A percentile compares a stretch with the other conserved stretches of the same genome.
Conservation (phyloP, 2,329 filamentous ascomycete species). For the Paecilomyces niveus region DNA sequence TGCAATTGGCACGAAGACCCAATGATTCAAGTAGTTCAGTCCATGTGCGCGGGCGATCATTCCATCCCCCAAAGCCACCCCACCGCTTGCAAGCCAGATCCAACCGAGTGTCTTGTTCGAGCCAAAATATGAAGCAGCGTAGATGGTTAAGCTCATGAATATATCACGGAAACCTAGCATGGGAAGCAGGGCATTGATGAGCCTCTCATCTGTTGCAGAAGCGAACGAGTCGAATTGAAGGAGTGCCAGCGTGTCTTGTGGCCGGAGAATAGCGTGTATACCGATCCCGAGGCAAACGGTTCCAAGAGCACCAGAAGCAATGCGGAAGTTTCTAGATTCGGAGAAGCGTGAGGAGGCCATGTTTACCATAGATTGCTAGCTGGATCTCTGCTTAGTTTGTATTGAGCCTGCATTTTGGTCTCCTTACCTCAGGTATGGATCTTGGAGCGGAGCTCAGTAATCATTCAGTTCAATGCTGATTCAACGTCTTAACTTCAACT, state of each 20-base stretch:
- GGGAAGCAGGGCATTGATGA: not conserved
- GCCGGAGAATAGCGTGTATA: not conserved
- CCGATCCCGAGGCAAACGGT: not conserved
- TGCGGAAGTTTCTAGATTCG: not conserved
- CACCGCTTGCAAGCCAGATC: not conserved
- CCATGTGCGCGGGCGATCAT: not conserved
- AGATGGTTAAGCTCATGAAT: not conserved
- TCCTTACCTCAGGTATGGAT: not conserved
- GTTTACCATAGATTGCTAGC: not conserved
- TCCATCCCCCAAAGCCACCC: not conserved
- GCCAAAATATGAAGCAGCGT: not conserved
- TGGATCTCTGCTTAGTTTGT: not conserved
- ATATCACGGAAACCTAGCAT: not conserved
- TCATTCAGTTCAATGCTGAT: no score
- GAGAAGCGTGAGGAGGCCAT: not conserved
- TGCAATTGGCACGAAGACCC: not conserved
- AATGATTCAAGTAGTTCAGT: not conserved
- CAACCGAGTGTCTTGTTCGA: not conserved
- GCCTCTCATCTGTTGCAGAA: not conserved
- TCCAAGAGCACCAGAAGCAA: not conserved
- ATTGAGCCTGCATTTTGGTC: not conserved
- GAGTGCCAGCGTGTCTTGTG: not conserved
- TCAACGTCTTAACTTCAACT: no score
- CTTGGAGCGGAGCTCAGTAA: not conserved
- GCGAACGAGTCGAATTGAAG: not conserved